Conservation (phyloP, 2,329 filamentous ascomycete genomes). For the Passalora sequoiae region DNA sequence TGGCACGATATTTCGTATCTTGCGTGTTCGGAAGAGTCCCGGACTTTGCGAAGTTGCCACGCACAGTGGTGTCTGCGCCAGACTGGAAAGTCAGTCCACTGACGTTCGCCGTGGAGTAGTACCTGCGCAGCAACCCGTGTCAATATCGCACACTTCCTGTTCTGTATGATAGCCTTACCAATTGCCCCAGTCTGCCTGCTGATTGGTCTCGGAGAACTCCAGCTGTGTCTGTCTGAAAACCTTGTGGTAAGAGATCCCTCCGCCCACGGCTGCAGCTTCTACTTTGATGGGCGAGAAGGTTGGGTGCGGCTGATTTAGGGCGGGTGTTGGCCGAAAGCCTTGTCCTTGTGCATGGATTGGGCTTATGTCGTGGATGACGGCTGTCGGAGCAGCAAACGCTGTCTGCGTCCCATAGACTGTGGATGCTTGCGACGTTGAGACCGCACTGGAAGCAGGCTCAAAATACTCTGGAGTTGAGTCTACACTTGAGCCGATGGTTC, state of each 20-base stretch:
- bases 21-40: slow-evolving; percentile 43
- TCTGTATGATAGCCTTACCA: not conserved
- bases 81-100: slow-evolving; percentile 45
- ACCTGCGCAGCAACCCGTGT: too few species aligned
- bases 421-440: slow-evolving; percentile 3
- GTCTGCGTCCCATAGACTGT: slow-evolving; percentile 12
- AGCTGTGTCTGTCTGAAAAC: slow-evolving; percentile 30
- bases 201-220: slow-evolving; percentile 42
- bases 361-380: slow-evolving; percentile 6
- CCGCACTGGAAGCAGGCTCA: slow-evolving; percentile 1
- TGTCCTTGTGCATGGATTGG: slow-evolving; percentile 3
- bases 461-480: slow-evolving; percentile 1
- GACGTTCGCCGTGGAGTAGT: slow-evolving; percentile 46
- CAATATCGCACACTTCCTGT: too few species aligned
- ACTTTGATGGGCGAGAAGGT: not conserved
- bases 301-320: slow-evolving; percentile 1
- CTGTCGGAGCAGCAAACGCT: slow-evolving; percentile 1
- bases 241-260: slow-evolving; percentile 27
- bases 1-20: slow-evolving; percentile 46
- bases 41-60: slow-evolving; percentile 39
- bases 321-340: slow-evolving; percentile 4
- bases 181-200: slow-evolving; percentile 33
- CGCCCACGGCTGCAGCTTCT: not conserved
- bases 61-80: slow-evolving; percentile 43
- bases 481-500: not conserved